Percentiles rank a stretch among this genome's conserved stretches.
Evolutionary conservation across 129 eudicot species (phyloP).

Genomic region (Heracleum sosnowskyi): DNA sequence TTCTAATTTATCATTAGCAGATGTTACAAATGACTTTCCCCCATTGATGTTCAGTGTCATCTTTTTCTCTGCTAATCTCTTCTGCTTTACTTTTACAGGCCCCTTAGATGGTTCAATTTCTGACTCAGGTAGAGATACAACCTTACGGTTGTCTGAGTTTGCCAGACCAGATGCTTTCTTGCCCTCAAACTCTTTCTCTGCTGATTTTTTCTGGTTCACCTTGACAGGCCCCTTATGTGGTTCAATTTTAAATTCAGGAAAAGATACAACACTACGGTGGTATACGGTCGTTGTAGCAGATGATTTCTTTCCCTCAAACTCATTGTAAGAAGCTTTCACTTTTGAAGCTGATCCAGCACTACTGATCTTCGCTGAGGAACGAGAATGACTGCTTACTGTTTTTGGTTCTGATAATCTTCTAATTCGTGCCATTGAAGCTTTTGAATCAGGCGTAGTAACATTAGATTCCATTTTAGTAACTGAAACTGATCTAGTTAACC

Average conservation of each 20-base stretch:
- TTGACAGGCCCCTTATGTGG: conserved; percentile 30
- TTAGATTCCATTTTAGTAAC: conserved; percentile 44
- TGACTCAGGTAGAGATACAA: conserved; percentile 55
- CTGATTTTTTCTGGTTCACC: conserved; percentile 29
- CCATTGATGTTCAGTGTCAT: conserved; percentile 22
- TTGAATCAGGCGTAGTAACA: conserved; percentile 51
- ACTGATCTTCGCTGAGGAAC: conserved; percentile 26
- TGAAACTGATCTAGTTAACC: conserved; percentile 67
- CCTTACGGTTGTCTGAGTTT: conserved; percentile 51
- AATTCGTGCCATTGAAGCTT: conserved; percentile 59
- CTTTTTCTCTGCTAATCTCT: conserved; percentile 23
- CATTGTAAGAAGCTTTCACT: conserved; percentile 26
- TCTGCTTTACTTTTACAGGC: conserved; percentile 28
- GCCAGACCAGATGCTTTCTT: conserved; percentile 54
- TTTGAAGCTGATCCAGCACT: conserved; percentile 46
- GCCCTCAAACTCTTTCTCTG: conserved; percentile 35
- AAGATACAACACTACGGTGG: conserved; percentile 51
- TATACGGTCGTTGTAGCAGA: conserved; percentile 49
- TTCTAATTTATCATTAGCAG: conserved; percentile 22
- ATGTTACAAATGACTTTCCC: conserved; percentile 20
- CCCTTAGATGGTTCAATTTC: conserved; percentile 44
- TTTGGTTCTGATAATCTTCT: conserved; percentile 94
- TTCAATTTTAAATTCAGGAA: conserved; percentile 61
- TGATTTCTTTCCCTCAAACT: conserved; percentile 49
- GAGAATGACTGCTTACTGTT: conserved; percentile 30